Conservation (phyloP, 257 asterid genomes). For the Perilla frutescens region DNA sequence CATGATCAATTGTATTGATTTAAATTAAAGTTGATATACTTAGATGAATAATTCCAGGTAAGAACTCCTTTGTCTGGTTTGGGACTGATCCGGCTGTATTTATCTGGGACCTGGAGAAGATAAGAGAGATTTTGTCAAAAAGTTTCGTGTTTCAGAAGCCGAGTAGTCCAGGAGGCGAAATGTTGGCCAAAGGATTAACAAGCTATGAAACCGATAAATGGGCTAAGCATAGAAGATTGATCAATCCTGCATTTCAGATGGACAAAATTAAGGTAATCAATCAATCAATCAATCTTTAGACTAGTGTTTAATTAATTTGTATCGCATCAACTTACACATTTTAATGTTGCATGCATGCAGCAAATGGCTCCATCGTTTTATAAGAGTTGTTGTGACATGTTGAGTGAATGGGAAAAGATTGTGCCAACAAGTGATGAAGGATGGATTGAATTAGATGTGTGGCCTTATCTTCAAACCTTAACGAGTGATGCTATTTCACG, state of each 20-base stretch:
- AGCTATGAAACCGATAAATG: slow-evolving; percentile 54
- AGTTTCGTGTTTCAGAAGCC: slow-evolving; percentile 46
- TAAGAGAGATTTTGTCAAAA: slow-evolving; percentile 58
- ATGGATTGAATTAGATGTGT: slow-evolving; percentile 58
- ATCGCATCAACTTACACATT: no score
- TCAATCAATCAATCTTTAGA: no score
- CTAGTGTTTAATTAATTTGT: no score
- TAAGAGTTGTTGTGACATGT: slow-evolving; percentile 57
- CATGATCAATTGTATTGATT: background rate
- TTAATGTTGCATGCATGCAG: slow-evolving; percentile 27
- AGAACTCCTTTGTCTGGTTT: slow-evolving; percentile 50
- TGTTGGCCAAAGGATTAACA: slow-evolving; percentile 48
- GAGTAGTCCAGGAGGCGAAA: slow-evolving; percentile 32
- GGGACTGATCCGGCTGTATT: slow-evolving; percentile 50
- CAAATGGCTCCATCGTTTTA: slow-evolving; percentile 58
- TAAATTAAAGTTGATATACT: background rate
- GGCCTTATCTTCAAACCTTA: slow-evolving; percentile 58
- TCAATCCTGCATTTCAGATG: slow-evolving; percentile 61
- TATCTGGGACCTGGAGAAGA: slow-evolving; percentile 46
- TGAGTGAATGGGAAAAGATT: slow-evolving; percentile 62
- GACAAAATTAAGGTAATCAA: slow-evolving; percentile 53
- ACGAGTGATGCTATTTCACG: slow-evolving; percentile 67
- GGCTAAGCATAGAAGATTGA: slow-evolving; percentile 60
- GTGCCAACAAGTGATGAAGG: slow-evolving; percentile 29
- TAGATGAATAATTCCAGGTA: slow-evolving; percentile 41